These are phyloP conservation scores for Cunninghamia lanceolata DNA, from an alignment of 75 land plant species.

Conservation along the genomic window DNA sequence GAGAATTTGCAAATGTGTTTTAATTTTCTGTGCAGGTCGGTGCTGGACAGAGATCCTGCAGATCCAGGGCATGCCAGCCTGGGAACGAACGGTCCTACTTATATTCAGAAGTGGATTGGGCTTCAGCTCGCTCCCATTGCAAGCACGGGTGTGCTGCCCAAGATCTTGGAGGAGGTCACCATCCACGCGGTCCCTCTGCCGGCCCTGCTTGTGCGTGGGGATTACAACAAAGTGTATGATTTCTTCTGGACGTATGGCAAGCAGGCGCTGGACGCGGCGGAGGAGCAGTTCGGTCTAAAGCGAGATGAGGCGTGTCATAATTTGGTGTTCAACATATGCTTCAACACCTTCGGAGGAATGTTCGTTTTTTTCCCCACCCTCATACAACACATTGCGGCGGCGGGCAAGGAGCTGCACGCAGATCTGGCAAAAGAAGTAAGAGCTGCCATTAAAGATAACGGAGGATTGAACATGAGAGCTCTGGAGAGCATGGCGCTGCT, in stretches of 20 bases:
- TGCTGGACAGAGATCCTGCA: conserved; percentile 41
- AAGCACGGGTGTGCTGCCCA: conserved; percentile 48
- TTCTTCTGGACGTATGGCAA: conserved; percentile 27
- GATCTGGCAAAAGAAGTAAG: conserved; percentile 56
- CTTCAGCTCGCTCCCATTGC: conserved; percentile 67
- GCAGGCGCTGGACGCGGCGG: conserved; percentile 49
- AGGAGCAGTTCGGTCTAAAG: conserved; percentile 34
- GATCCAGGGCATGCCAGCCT: conserved; percentile 11
- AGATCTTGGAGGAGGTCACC: conserved; percentile 41
- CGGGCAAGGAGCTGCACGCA: conserved; percentile 35
- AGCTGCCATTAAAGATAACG: conserved; percentile 33
- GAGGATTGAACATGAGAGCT: conserved; percentile 32
- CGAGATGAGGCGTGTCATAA: conserved; percentile 71
- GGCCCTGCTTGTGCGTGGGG: conserved; percentile 24
- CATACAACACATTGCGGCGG: conserved; percentile 40
- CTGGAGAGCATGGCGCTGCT: conserved; percentile 65
- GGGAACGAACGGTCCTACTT: conserved; percentile 46
- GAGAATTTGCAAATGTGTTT: conserved; percentile 49
- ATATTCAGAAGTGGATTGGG: conserved; percentile 50
- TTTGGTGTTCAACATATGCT: conserved; percentile 54
- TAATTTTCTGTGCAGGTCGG: conserved; percentile 50
- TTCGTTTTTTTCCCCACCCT: conserved; percentile 42
- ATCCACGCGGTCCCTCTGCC: conserved; percentile 54
- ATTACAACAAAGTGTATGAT: conserved; percentile 43
- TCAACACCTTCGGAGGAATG: conserved; percentile 64